A percentile compares a stretch with the other conserved stretches of the same genome.
phyloP scores from a whole-genome alignment of 1,139 yeast species.

The Kurtzmaniella quercitrusa region DNA sequence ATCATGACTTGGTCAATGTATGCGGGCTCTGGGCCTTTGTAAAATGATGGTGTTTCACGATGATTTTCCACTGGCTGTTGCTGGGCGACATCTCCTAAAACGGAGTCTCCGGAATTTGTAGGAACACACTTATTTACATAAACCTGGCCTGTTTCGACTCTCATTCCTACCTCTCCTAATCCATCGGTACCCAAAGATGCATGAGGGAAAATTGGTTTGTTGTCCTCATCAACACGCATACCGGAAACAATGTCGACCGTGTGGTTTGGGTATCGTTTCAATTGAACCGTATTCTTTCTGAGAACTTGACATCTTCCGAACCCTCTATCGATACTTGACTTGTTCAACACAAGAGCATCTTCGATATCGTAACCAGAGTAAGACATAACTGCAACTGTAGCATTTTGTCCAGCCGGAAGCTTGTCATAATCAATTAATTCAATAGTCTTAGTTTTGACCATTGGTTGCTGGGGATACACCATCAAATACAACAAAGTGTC shows the following conservation, averaged over 20 bases:
- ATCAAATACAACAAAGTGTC: constrained; percentile 89
- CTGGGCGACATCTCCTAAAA: constrained; percentile 40
- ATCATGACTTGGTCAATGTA: constrained; percentile 97
- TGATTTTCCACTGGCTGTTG: constrained; percentile 49
- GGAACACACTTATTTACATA: constrained; percentile 93
- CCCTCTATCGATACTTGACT: constrained; percentile 91
- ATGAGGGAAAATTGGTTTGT: constrained; percentile 83
- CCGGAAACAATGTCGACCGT: constrained; percentile 89
- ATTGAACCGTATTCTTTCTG: constrained; percentile 81
- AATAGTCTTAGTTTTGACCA: constrained; percentile 97
- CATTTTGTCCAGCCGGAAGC: constrained; percentile 98
- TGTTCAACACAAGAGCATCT: constrained; percentile 94
- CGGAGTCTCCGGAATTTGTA: constrained; percentile 75
- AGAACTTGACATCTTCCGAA: constrained; percentile 98
- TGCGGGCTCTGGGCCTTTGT: constrained; percentile 93
- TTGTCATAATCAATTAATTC: constrained; percentile 94
- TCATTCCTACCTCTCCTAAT: constrained; percentile 91
- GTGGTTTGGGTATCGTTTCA: constrained; percentile 91
- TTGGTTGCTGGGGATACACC: constrained; percentile 99
- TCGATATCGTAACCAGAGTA: constrained; percentile 99
- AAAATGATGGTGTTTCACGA: constrained; percentile 86
- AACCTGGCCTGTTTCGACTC: constrained; percentile 88
- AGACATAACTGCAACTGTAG: constrained; percentile 98
- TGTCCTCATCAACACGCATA: constrained; percentile 79
- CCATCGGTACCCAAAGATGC: constrained; percentile 91